Evolutionary conservation across 768 basidiomycete species (phyloP).

Genomic region (Suillus fuscotomentosus): DNA sequence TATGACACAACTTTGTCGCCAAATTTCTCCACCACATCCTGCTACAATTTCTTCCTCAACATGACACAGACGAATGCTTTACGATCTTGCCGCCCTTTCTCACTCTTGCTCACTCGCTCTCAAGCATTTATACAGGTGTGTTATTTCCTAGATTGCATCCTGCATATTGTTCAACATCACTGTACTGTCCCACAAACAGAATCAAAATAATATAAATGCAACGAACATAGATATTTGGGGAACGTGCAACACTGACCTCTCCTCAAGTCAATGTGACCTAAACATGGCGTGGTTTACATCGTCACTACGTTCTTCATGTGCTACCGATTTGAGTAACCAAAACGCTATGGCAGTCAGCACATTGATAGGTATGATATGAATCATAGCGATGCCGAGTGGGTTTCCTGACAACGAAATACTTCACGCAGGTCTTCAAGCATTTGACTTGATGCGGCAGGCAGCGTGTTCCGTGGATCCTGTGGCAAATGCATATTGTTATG

Average conservation of each 20-base stretch:
- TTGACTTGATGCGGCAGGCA: constrained; percentile 54
- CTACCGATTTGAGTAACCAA: constrained; percentile 48
- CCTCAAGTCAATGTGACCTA: constrained; percentile 49
- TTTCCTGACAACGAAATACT: background rate
- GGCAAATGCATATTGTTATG: constrained; percentile 70
- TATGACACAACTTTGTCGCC: constrained; percentile 60
- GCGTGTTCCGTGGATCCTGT: constrained; percentile 60
- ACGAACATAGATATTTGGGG: constrained; percentile 76
- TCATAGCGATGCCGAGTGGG: background rate
- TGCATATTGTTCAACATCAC: constrained; percentile 6
- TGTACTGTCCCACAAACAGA: constrained; percentile 40
- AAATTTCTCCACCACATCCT: constrained; percentile 66
- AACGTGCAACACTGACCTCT: constrained; percentile 65
- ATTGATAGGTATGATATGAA: constrained; percentile 46
- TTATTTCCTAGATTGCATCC: constrained; percentile 12
- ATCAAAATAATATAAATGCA: constrained; percentile 57
- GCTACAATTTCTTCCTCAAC: constrained; percentile 70
- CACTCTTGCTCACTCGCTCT: constrained; percentile 59
- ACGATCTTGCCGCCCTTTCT: constrained; percentile 75
- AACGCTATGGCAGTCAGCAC: constrained; percentile 55
- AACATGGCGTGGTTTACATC: constrained; percentile 69
- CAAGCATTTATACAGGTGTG: constrained; percentile 52
- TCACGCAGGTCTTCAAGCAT: constrained; percentile 58
- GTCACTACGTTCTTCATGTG: constrained; percentile 49
- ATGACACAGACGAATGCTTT: constrained; percentile 67